These are phyloP conservation scores for Candida jianshihensis DNA, from an alignment of 805 yeast genomes.

Conservation along the genomic window DNA sequence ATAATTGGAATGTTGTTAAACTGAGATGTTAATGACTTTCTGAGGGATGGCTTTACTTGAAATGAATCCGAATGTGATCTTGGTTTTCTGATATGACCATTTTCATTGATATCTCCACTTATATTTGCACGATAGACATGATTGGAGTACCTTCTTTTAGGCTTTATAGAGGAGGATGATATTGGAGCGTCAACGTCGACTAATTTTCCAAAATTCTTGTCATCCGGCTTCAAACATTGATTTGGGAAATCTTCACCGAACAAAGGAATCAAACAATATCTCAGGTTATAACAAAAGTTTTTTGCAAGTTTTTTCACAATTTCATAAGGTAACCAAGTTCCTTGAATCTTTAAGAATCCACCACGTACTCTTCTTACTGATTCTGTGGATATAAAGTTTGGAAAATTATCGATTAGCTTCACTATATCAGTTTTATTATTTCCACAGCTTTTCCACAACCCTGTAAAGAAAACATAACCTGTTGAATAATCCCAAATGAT, in stretches of 20 bases:
- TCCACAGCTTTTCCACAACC: conserved; percentile 75
- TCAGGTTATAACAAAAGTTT: conserved; percentile 69
- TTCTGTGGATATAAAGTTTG: conserved; percentile 11
- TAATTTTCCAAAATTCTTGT: conserved; percentile 18
- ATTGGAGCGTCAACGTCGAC: conserved; percentile 11
- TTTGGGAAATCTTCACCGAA: conserved; percentile 61
- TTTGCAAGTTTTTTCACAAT: conserved; percentile 62
- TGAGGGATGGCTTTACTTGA: neutral
- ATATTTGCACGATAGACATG: no score
- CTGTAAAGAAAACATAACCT: conserved; percentile 83
- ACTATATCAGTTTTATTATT: conserved; percentile 72
- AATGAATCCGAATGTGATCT: conserved; percentile 20
- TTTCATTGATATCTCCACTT: neutral
- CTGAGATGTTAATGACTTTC: neutral
- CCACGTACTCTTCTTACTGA: conserved; percentile 68
- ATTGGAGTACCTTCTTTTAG: conserved; percentile 1
- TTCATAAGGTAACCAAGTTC: conserved; percentile 82
- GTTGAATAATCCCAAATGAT: conserved; percentile 82
- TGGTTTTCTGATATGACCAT: neutral
- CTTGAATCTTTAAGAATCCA: conserved; percentile 87
- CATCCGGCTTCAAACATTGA: conserved; percentile 23
- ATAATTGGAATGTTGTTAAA: conserved; percentile 7
- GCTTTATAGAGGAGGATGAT: no score
- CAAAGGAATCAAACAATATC: conserved; percentile 70
- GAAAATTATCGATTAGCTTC: conserved; percentile 39